Base-by-base conservation (phyloP, 2,329 filamentous ascomycete species). In the Cadophora sp. region DNA sequence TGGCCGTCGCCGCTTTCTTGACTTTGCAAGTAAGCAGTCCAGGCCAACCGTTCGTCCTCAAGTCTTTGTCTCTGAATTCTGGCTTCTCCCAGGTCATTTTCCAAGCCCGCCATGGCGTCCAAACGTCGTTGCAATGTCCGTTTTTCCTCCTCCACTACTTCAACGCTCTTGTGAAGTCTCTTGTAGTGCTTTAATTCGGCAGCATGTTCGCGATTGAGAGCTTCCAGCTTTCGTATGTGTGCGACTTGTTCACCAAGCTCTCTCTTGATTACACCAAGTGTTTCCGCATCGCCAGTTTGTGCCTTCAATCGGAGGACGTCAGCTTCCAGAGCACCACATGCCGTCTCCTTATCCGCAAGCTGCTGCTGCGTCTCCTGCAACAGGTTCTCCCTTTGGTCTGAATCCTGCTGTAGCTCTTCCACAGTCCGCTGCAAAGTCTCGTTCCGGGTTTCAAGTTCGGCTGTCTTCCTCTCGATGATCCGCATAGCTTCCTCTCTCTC, bases 141-240 rank as follows among this genome's bases (percentile, higher is more conserved):
- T 83, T 98, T 98, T 82, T 99, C 94, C 79, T 99, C 96, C 77
- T 99, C 94, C 0, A 98, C 92, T 1, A 99, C 87, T 76, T 97
- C 93, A 1, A 97, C 90, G n/a, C 92, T 93, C 80, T 92, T 95
- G 78, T 94, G 90, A 3, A 91, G 82, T 73, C 94, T 92, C 16
- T 94, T 90, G 46, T 97, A 85, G 73, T 94, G 91, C 74, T 92
- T 93, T 43, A 99, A 81, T 77, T 99, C 95, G 0, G 85, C 80
- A 16, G 88, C 83, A 76, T 97, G 92, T 61, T 97, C 93, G 27
- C 92, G 86, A 71, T 93, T 97, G 43, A 88, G 88, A 0, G 87
- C 85, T 78, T 99, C 96, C 3, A 99, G 83, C 34, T 88, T 90
- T 68, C 93, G 90, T 72, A 97, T 97, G 76, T 98, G 94, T n/a